These are phyloP conservation scores for Exophiala sp. DNA, from an alignment of 2,329 filamentous ascomycete species.

Conservation along the genomic window DNA sequence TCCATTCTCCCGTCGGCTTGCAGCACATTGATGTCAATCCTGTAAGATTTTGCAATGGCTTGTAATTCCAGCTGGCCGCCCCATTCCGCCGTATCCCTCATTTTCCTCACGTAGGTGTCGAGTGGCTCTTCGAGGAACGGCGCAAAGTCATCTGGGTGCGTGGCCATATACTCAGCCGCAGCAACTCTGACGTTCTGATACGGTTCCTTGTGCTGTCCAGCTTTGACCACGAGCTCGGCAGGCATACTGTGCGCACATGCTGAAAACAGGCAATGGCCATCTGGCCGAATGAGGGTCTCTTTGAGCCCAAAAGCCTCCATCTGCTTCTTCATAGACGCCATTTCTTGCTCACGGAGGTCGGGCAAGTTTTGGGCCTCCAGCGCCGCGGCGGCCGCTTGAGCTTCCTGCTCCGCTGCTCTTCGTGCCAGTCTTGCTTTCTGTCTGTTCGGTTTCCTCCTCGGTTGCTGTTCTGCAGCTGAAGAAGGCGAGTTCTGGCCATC, in stretches of 20 bases:
- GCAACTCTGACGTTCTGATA: conserved; percentile 65
- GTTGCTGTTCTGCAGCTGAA: conserved; percentile 15
- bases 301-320: conserved; percentile 59
- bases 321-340: conserved; percentile 60
- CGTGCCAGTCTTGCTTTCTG: conserved; percentile 88
- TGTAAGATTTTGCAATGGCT: conserved; percentile 75
- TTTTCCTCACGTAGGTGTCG: conserved; percentile 64
- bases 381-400: conserved; percentile 60
- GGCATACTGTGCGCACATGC: conserved; percentile 78
- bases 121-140: conserved; percentile 82
- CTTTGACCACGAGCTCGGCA: conserved; percentile 16
- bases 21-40: conserved; percentile 73
- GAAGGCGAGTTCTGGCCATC: not conserved
- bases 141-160: conserved; percentile 71
- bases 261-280: conserved; percentile 92
- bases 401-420: conserved; percentile 76
- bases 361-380: conserved; percentile 69
- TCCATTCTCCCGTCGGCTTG: conserved; percentile 75
- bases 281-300: conserved; percentile 75
- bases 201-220: conserved; percentile 31
- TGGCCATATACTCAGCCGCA: conserved; percentile 70
- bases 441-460: conserved; percentile 71
- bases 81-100: conserved; percentile 88
- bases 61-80: conserved; percentile 86
- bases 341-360: conserved; percentile 65